Percentiles rank a stretch among this genome's conserved stretches.
Conservation (phyloP, 2,329 filamentous ascomycete genomes). For the Xylaria sp. region DNA sequence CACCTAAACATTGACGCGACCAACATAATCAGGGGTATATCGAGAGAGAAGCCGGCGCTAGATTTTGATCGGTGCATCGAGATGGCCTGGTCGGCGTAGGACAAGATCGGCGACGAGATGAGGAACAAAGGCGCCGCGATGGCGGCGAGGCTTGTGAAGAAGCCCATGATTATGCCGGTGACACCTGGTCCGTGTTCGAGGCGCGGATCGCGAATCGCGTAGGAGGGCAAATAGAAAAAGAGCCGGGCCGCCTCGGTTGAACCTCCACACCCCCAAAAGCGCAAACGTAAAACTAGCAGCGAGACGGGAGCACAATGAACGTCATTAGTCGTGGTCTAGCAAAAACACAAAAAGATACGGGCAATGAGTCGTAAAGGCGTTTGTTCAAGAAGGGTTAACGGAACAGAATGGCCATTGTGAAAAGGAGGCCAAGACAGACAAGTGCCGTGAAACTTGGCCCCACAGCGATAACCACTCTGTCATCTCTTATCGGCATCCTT, state of each 20-base stretch:
- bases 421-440: slow-evolving; percentile 13
- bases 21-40: slow-evolving; percentile 68
- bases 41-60: slow-evolving; percentile 63
- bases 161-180: slow-evolving; percentile 33
- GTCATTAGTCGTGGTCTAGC: background rate
- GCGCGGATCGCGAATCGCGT: background rate
- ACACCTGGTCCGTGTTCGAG: background rate
- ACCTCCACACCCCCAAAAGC: slow-evolving; percentile 2
- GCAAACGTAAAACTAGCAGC: slow-evolving; percentile 1
- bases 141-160: slow-evolving; percentile 47
- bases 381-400: background rate
- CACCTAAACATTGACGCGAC: slow-evolving; percentile 62
- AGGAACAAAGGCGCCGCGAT: slow-evolving; percentile 59
- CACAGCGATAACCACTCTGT: background rate
- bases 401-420: background rate
- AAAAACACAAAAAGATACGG: background rate
- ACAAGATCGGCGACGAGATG: slow-evolving; percentile 57
- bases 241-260: background rate
- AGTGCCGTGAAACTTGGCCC: slow-evolving; percentile 8
- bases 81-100: slow-evolving; percentile 60
- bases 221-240: background rate
- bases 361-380: background rate
- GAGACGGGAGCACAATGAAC: background rate
- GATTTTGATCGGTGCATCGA: slow-evolving; percentile 60
- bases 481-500: slow-evolving; percentile 1